A percentile compares a stretch with the other conserved stretches of the same genome.
phyloP scores from a whole-genome alignment of 257 asterid species.

The Nicotiana noctiflora region DNA sequence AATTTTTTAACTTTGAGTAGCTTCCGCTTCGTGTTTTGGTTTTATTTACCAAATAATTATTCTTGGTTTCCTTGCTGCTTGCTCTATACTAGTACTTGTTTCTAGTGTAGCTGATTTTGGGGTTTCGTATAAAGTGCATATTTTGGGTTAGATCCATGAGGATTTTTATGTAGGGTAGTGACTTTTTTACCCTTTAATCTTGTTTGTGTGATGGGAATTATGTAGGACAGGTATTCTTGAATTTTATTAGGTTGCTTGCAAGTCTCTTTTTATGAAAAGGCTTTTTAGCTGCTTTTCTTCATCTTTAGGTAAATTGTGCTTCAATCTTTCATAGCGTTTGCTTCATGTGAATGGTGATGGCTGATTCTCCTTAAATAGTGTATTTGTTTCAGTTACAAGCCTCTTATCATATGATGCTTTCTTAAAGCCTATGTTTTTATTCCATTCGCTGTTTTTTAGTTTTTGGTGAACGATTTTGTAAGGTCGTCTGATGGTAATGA shows the following conservation, averaged over 20 bases:
- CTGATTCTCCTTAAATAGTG: slow-evolving; percentile 27
- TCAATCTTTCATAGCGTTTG: slow-evolving; percentile 33
- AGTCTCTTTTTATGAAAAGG: not conserved
- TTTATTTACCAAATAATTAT: not conserved
- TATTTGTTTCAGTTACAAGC: slow-evolving; percentile 47
- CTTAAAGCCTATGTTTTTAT: slow-evolving; percentile 31
- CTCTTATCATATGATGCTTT: slow-evolving; percentile 51
- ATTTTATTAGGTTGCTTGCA: not conserved
- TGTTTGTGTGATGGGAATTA: not conserved
- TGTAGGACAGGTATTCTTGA: not conserved
- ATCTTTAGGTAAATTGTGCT: slow-evolving; percentile 34
- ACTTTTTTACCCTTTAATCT: not conserved
- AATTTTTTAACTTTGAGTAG: not conserved
- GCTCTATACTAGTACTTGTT: not conserved
- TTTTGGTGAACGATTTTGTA: not conserved
- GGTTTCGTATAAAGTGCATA: not conserved
- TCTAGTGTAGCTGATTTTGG: not conserved
- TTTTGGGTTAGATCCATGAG: not conserved
- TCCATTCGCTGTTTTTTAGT: not conserved
- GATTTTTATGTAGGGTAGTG: not conserved
- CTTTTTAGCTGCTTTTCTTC: slow-evolving; percentile 36
- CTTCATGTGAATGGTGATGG: slow-evolving; percentile 35
- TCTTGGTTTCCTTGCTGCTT: not conserved
- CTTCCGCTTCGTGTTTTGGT: not conserved
- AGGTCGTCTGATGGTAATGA: not conserved